phyloP scores from a whole-genome alignment of 2,329 filamentous ascomycete genomes.

The Corynespora cassiicola region DNA sequence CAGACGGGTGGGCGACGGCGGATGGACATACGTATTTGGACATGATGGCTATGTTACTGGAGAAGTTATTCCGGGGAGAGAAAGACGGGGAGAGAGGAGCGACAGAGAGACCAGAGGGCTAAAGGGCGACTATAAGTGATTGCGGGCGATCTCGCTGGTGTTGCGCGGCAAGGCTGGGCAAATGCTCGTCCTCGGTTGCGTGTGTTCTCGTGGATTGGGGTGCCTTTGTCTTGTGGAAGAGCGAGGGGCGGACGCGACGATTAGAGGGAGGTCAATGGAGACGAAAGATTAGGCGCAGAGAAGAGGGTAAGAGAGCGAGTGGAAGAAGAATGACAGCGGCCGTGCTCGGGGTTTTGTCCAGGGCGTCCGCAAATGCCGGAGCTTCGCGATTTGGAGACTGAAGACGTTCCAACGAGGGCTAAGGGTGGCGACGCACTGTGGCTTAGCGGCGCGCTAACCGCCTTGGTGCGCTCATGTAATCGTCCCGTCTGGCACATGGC shows the following conservation, averaged over 20 bases:
- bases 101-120: constrained; percentile 8
- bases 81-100: constrained; percentile 6
- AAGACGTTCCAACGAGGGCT: constrained; percentile 4
- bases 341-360: neutral
- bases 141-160: constrained; percentile 16
- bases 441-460: constrained; percentile 14
- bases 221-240: neutral
- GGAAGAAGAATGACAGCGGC: constrained; percentile 1
- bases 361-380: constrained; percentile 2
- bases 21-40: constrained; percentile 35
- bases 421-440: constrained; percentile 10
- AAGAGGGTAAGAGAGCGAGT: neutral
- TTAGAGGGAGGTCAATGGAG: neutral
- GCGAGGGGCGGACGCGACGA: neutral
- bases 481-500: too few species aligned
- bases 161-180: constrained; percentile 27
- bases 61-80: neutral
- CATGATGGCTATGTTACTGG: constrained; percentile 15
- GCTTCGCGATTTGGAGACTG: constrained; percentile 3
- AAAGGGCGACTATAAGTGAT: constrained; percentile 9
- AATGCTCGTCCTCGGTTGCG: constrained; percentile 10
- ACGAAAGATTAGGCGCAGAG: neutral
- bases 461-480: neutral
- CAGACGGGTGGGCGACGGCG: neutral
- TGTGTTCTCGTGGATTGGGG: too few species aligned